Conservation (phyloP, 2,329 filamentous ascomycete genomes). For the Colletotrichum filicis region DNA sequence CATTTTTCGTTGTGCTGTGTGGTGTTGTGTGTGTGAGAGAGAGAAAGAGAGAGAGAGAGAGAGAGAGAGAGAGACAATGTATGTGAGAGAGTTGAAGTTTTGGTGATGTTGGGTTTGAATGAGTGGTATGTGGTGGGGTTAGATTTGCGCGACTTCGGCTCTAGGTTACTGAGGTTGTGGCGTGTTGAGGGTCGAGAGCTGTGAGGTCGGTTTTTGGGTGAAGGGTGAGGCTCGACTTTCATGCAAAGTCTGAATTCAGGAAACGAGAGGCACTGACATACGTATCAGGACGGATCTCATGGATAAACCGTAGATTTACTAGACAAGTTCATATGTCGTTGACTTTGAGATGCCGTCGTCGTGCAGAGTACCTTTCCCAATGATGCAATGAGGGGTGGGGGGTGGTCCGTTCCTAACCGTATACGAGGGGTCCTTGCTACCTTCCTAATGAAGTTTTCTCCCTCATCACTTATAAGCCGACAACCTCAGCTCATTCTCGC, state of each 20-base stretch:
- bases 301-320: not conserved
- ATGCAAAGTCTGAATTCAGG: not conserved
- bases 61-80: not conserved
- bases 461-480: not conserved
- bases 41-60: not conserved
- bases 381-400: not conserved
- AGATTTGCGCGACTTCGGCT: not conserved
- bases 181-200: not conserved
- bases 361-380: not conserved
- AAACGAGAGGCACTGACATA: not conserved
- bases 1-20: not conserved
- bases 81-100: not conserved
- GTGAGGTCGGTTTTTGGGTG: not conserved
- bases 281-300: too few species aligned
- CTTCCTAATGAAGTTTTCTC: not conserved
- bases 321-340: not conserved
- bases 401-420: not conserved
- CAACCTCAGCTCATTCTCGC: not conserved
- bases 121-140: not conserved
- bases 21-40: not conserved
- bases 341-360: not conserved
- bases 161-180: not conserved
- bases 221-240: not conserved
- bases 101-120: not conserved
- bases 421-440: not conserved